phyloP scores from a whole-genome alignment of 2,329 filamentous ascomycete genomes.

The Volutella citrinella region DNA sequence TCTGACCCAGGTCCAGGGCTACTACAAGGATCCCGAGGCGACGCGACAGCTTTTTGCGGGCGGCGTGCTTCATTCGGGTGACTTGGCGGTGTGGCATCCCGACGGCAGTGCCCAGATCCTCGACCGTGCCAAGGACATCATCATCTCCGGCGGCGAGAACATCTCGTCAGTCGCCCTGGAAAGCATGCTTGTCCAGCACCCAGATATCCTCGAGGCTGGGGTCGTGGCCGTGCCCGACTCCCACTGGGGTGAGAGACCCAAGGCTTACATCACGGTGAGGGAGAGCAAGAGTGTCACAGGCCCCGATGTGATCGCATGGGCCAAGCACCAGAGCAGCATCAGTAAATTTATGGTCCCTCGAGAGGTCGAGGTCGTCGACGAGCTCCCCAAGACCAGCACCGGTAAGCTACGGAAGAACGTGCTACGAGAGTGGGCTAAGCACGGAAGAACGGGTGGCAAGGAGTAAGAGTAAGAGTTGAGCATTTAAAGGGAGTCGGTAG shows the following conservation, averaged over 20 bases:
- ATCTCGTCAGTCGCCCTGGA: slow-evolving; percentile 93
- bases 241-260: slow-evolving; percentile 95
- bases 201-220: slow-evolving; percentile 84
- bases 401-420: slow-evolving; percentile 97
- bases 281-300: slow-evolving; percentile 47
- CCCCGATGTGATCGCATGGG: slow-evolving; percentile 80
- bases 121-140: slow-evolving; percentile 95
- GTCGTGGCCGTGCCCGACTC: slow-evolving; percentile 84
- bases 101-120: slow-evolving; percentile 90
- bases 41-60: slow-evolving; percentile 85
- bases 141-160: slow-evolving; percentile 96
- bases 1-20: no score
- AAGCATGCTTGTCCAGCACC: slow-evolving; percentile 83
- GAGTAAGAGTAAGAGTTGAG: slow-evolving; percentile 9
- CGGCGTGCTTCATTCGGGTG: slow-evolving; percentile 83
- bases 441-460: slow-evolving; percentile 13
- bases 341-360: slow-evolving; percentile 84
- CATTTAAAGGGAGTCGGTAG: slow-evolving; percentile 1
- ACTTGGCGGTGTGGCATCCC: slow-evolving; percentile 88
- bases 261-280: slow-evolving; percentile 85
- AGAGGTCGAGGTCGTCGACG: slow-evolving; percentile 73
- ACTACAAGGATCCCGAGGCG: slow-evolving; percentile 85
- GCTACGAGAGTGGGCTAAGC: slow-evolving; percentile 73
- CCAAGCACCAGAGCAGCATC: slow-evolving; percentile 74
- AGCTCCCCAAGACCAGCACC: slow-evolving; percentile 94